A percentile compares a stretch with the other conserved stretches of the same genome.
These are phyloP conservation scores for Gentiana dahurica DNA, from an alignment of 257 asterid species.

Conservation along the genomic window DNA sequence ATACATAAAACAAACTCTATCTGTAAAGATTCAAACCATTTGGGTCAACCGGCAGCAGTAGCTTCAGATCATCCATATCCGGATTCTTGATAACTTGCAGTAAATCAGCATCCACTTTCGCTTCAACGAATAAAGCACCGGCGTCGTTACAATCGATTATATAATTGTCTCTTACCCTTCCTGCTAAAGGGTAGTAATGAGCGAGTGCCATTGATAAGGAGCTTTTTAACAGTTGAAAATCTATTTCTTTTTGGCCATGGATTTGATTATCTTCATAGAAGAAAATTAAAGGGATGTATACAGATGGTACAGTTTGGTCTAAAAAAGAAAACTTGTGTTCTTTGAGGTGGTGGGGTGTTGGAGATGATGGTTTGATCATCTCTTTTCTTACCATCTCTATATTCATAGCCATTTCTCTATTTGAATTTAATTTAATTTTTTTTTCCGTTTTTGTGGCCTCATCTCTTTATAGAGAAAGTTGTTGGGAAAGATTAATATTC, in stretches of 20 bases:
- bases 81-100: conserved; percentile 8
- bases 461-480: too few species aligned
- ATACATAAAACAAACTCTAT: too few species aligned
- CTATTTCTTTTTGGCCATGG: neutral
- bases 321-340: conserved; percentile 22
- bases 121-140: conserved; percentile 26
- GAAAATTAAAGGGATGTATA: conserved; percentile 22
- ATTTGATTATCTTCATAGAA: conserved; percentile 18
- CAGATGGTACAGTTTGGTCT: conserved; percentile 27
- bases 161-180: conserved; percentile 11
- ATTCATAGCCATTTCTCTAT: conserved; percentile 4
- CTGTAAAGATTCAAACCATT: neutral
- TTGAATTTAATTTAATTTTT: too few species aligned
- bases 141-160: conserved; percentile 30
- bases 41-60: neutral
- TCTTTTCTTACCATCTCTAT: conserved; percentile 18
- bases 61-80: neutral
- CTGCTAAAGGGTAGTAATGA: conserved; percentile 31
- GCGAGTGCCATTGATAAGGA: conserved; percentile 23
- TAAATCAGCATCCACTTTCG: conserved; percentile 15
- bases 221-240: conserved; percentile 14
- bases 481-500: too few species aligned
- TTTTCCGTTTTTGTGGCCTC: too few species aligned
- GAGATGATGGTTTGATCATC: conserved; percentile 33
- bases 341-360: conserved; percentile 26